A percentile compares a stretch with the other conserved stretches of the same genome.
Conservation (phyloP, 495 filamentous ascomycete genomes). For the Neohortaea acidophila region DNA sequence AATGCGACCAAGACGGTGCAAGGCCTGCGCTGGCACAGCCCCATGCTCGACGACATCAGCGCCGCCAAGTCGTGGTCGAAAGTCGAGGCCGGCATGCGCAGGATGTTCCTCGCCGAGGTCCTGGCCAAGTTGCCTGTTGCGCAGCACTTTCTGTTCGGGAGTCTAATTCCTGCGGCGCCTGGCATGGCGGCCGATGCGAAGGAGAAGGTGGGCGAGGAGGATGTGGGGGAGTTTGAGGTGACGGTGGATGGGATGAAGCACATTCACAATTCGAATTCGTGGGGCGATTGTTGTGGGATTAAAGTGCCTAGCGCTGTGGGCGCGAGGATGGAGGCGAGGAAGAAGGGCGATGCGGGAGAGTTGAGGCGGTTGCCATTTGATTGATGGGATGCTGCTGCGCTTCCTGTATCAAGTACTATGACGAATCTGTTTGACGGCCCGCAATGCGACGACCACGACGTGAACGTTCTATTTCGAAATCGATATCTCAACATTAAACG, state of each 20-base stretch:
- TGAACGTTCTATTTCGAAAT: no score
- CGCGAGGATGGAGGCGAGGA: constrained; percentile 72
- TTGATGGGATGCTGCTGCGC: no score
- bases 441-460: no score
- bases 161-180: constrained; percentile 58
- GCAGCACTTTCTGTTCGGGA: constrained; percentile 96
- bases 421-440: no score
- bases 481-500: no score
- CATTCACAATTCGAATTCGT: constrained; percentile 52
- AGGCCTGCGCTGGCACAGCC: constrained; percentile 88
- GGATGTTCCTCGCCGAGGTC: constrained; percentile 92
- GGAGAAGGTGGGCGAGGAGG: constrained; percentile 34
- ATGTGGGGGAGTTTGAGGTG: constrained; percentile 41
- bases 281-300: constrained; percentile 98
- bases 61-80: constrained; percentile 84
- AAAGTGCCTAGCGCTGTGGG: constrained; percentile 90
- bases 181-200: constrained; percentile 53
- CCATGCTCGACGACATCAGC: constrained; percentile 96
- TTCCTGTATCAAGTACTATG: no score
- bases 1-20: constrained; percentile 94
- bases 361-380: constrained; percentile 87
- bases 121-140: constrained; percentile 89
- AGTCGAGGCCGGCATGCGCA: constrained; percentile 84
- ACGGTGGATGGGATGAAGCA: constrained; percentile 52
- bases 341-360: constrained; percentile 45